Evolutionary conservation across 176 grass and related monocot genomes (phyloP), one percentile per base, ranked within the genome.

Genomic region (Chrysopogon serrulatus): DNA sequence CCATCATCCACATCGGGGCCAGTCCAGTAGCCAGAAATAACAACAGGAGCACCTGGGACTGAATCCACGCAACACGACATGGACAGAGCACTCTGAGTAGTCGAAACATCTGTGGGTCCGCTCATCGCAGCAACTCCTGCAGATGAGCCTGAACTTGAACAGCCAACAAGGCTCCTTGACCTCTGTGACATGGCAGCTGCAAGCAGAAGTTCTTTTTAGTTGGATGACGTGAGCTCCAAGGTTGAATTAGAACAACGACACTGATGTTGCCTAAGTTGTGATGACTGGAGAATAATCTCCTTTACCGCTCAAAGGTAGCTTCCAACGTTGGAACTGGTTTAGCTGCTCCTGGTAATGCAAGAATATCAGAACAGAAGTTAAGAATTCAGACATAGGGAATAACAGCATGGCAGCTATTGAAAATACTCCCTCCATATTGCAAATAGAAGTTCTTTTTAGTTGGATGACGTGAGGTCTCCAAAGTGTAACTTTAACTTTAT

Each of bases 1-100:
- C 89, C 92, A 79, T 94, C 92, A 76, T 94, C 86, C 33, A 65
- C 39, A 37, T 83, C 87, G 28, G 92, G 92, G 15, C 92, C 89
- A 36, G 36, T 79, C 89, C 92, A 94, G 40, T 85, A 91, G 15
- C 89, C 92, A 36, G 49, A 87, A 72, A 94, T 91, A 64, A 74
- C 40, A 16, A 64, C 13, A 35, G 10, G 30, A 57, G 19, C 26
- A 19, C 18, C 40, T 24, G 28, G 18, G 80, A 65, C 73, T 7
- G 23, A 19, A 65, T 68, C 77, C 33, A 65, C 15, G 3, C 43
- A 39, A 54, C 13, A 5, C 3, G 12, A 12, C 40, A 37, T 32
- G 23, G 81, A 54, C 42, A 57, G 41, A 69, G 76, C 36, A 27
- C 2, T 39, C 8, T 59, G 28, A 77, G 19, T 2, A 63, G 14